A percentile compares a stretch with the other conserved stretches of the same genome.
Evolutionary conservation across 441 rosid genomes (phyloP).

Genomic region (Erysimum pusillum): DNA sequence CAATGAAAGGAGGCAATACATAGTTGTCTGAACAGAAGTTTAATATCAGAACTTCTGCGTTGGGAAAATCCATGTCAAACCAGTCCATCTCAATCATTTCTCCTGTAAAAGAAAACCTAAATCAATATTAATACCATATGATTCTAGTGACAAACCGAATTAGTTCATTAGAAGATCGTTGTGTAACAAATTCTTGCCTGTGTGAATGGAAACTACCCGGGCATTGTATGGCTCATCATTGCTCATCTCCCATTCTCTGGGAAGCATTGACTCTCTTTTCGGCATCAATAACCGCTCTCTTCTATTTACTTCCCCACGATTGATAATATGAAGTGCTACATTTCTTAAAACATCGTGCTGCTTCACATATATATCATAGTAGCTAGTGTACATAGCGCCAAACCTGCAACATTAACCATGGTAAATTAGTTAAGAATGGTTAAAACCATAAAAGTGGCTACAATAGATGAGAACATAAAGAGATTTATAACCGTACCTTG

Average conservation of each 20-base stretch:
- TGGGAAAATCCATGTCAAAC: background rate
- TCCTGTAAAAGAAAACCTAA: background rate
- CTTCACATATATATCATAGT: background rate
- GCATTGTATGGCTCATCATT: background rate
- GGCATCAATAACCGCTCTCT: background rate
- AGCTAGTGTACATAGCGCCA: background rate
- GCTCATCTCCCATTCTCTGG: background rate
- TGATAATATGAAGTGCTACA: background rate
- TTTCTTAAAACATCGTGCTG: background rate
- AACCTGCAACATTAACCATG: constrained; percentile 1
- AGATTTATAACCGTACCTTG: background rate
- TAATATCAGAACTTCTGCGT: background rate
- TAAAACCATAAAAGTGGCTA: background rate
- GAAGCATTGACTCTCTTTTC: background rate
- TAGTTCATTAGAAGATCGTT: background rate
- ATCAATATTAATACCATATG: background rate
- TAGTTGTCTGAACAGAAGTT: background rate
- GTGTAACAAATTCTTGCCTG: background rate
- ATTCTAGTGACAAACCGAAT: constrained; percentile 1
- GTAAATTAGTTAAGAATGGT: background rate
- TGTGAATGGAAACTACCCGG: background rate
- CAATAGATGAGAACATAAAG: background rate
- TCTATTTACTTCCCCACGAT: background rate
- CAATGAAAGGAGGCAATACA: constrained; percentile 1
- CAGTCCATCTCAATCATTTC: background rate